Base-by-base conservation (phyloP, 2,329 filamentous ascomycete genomes). In the Beauveria sp. region DNA sequence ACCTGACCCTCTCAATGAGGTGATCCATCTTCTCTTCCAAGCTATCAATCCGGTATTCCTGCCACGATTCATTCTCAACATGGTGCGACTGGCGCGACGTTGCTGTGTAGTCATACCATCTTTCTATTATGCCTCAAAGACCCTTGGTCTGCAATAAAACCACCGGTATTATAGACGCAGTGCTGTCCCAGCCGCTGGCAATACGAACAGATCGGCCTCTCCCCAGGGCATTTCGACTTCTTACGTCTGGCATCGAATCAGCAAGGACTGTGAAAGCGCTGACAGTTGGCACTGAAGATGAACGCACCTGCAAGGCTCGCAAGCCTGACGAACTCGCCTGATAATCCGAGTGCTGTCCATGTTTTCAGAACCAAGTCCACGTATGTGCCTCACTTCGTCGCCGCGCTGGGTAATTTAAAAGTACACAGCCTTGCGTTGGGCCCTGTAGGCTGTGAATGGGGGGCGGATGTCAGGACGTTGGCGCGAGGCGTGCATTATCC, bases 221-320 rank as follows among this genome's bases (percentile, higher is more conserved):
- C 79, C 9, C 79, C 79, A 1, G 78, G 78, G 63, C 79, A 82
- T 69, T 75, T 75, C 34, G 78, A 76, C 67, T 82, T 82, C 67
- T 81, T 82, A 47, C 79, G 74, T 62, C 79, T 81, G 10, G 7
- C 28, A 52, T 28, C 20, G 22, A 10, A 42, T 57, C 40, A 52
- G 26, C 34, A 51, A 14, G 20, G 3, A 8, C 34, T 18, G 1
- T 6, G 10, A 8, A 28, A 14, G 2, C 16, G 14, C 34, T 10
- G 28, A 1, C 8, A 14, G 3, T 14, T 16, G 22, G 22, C 5
- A 22, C 38, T 7, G 26, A 10, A 46, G n/a, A 50, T 47, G 10
- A 24, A 26, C 51, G 61, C 64, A 73, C 72, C 72, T 67, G 63
- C 72, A 74, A 18, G 72, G 71, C 60, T 73, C 72, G 62, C 72